A percentile compares a stretch with the other conserved stretches of the same genome.
Conservation (phyloP, 768 basidiomycete species). For the Boletus speciosus region DNA sequence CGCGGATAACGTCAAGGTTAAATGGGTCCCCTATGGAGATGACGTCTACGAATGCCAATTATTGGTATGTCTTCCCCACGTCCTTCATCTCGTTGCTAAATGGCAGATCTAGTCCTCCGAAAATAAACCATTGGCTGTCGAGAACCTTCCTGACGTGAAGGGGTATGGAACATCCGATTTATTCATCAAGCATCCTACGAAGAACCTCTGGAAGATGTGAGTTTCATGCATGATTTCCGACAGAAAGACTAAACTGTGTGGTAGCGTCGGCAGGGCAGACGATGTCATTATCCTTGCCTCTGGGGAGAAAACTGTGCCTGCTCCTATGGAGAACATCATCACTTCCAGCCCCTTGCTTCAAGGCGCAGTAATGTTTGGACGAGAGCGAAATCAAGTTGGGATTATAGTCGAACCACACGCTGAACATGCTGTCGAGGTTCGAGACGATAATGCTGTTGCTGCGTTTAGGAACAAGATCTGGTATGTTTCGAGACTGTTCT, state of each 20-base stretch:
- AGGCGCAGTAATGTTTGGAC: conserved; percentile 31
- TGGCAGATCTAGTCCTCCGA: conserved; percentile 1
- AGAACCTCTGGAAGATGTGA: conserved; percentile 43
- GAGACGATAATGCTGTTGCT: conserved; percentile 2
- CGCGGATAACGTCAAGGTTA: conserved; percentile 15
- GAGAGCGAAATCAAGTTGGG: conserved; percentile 29
- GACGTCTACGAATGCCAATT: conserved; percentile 34
- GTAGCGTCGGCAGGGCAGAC: conserved; percentile 38
- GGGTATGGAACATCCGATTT: conserved; percentile 41
- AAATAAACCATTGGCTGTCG: conserved; percentile 2
- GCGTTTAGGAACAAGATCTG: conserved; percentile 24
- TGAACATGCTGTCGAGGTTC: conserved; percentile 12
- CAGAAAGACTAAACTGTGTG: background rate
- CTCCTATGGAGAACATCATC: conserved; percentile 30
- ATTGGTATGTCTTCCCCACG: conserved; percentile 24
- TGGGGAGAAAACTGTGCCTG: conserved; percentile 34
- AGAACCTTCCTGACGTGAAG: conserved; percentile 36
- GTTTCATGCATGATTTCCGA: background rate
- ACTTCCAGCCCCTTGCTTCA: conserved; percentile 19
- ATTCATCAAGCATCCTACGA: conserved; percentile 43
- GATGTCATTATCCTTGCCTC: conserved; percentile 32
- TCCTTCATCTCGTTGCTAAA: background rate
- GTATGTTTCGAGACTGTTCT: conserved; percentile 4
- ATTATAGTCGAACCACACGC: conserved; percentile 28
- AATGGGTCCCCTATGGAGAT: conserved; percentile 33